These are phyloP conservation scores for Blastobotrys ciferrii DNA, from an alignment of 1,139 yeast species.

Conservation along the genomic window DNA sequence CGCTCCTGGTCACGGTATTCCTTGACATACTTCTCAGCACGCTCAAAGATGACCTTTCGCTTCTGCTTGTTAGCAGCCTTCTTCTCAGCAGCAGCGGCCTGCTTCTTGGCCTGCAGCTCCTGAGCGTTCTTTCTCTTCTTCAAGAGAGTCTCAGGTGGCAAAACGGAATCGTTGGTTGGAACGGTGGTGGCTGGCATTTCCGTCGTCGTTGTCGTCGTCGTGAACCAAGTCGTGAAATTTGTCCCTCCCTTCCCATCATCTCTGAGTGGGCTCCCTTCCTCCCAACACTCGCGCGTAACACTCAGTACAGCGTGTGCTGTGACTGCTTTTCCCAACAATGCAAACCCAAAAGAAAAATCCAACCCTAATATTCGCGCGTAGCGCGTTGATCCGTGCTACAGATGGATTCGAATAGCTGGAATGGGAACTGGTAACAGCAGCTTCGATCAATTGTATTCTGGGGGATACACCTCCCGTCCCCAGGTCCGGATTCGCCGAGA, in stretches of 20 bases:
- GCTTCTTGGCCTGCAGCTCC: slow-evolving; percentile 46
- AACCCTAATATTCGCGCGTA: neutral
- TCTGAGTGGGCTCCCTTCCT: slow-evolving; percentile 4
- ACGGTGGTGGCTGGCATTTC: slow-evolving; percentile 31
- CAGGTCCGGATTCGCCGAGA: too few species aligned
- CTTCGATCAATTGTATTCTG: too few species aligned
- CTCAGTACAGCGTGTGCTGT: neutral
- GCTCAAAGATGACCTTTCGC: slow-evolving; percentile 93
- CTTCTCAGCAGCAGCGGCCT: slow-evolving; percentile 54
- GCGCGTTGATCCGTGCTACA: too few species aligned
- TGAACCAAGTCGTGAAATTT: slow-evolving; percentile 1
- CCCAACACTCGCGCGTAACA: neutral
- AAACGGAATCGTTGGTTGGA: slow-evolving; percentile 36
- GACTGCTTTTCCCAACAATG: slow-evolving; percentile 8
- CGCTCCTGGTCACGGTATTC: slow-evolving; percentile 97
- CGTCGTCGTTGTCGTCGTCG: slow-evolving; percentile 11
- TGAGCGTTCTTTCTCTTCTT: slow-evolving; percentile 86
- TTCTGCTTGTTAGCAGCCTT: slow-evolving; percentile 90
- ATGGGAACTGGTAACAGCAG: too few species aligned
- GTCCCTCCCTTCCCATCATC: neutral
- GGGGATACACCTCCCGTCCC: too few species aligned
- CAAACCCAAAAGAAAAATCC: neutral
- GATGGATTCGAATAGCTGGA: too few species aligned
- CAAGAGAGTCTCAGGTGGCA: slow-evolving; percentile 91
- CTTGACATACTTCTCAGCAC: slow-evolving; percentile 98